Evolutionary conservation across 2,329 filamentous ascomycete genomes (phyloP).

Genomic region (Phialemoniopsis sp.): DNA sequence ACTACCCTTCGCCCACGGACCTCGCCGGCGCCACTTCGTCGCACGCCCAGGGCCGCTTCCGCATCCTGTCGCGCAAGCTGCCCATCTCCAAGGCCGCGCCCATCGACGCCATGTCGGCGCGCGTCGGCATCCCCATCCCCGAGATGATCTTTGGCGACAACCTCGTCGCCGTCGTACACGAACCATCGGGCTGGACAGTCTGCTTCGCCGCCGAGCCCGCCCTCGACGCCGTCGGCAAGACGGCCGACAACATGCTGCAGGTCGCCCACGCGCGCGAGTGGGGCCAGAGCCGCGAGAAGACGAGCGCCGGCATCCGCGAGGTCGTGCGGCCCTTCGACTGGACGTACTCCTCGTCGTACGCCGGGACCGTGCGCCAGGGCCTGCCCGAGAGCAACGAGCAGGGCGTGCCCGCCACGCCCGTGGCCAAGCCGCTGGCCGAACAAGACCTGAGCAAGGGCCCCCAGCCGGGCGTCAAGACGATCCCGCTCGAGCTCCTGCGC

Average conservation of each 20-base stretch:
- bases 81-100: conserved; percentile 90
- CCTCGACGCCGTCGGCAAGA: conserved; percentile 90
- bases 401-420: background rate
- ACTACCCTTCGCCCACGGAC: conserved; percentile 46
- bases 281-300: conserved; percentile 64
- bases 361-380: conserved; percentile 50
- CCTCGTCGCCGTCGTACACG: conserved; percentile 69
- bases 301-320: conserved; percentile 83
- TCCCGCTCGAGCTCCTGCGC: conserved; percentile 83
- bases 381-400: background rate
- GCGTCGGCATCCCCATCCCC: conserved; percentile 80
- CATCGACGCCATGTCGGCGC: conserved; percentile 78
- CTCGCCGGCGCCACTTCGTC: conserved; percentile 50
- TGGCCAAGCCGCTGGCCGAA: no score
- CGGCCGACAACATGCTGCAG: conserved; percentile 82
- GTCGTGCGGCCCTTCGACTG: conserved; percentile 96
- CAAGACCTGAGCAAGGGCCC: conserved; percentile 2
- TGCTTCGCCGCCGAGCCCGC: conserved; percentile 83
- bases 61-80: conserved; percentile 78
- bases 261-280: conserved; percentile 91
- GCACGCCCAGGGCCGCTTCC: conserved; percentile 62
- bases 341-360: conserved; percentile 91
- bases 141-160: conserved; percentile 99
- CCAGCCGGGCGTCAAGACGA: conserved; percentile 37
- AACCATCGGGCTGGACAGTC: conserved; percentile 71